Evolutionary conservation across 2,329 filamentous ascomycete genomes (phyloP), one percentile per base, ranked within the genome.

Genomic region (Ascochyta pisi): DNA sequence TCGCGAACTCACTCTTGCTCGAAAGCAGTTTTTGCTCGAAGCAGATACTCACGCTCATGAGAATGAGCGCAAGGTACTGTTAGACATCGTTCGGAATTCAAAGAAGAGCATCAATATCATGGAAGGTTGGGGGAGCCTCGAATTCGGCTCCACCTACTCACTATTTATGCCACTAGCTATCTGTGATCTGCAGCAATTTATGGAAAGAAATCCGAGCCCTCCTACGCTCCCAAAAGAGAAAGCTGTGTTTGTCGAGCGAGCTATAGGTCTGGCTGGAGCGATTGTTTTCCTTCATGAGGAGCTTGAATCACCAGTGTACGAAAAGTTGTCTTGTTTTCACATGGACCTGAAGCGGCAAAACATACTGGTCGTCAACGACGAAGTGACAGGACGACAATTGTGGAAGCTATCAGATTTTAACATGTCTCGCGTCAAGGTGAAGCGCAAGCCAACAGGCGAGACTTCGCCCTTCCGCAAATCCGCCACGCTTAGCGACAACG

Each of bases 371-470:
- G 43, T 59, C n/a, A 31, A 76, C 74, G 3, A 69, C 64, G 22
- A 78, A 77, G n/a, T 66, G 75, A 26, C 24, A 6, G 57, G 66
- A 3, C 50, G 60, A 19, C 56, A 63, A 6, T 60, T 72, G n/a
- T 79, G 77, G 77, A 78, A 78, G 56, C 64, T 79, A 10, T 77
- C 76, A 19, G 77, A 78, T 48, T 79, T 79, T 54, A 77, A 77
- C 8, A 75, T 78, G 63, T 73, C 77, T 1, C 66, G 73, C 6
- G 70, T 78, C 16, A 78, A 75, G 40, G 24, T 6, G 8, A 26
- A 26, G 24, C 24, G 24, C 24, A 26, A 26, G 24, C 24, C 24
- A 6, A 26, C 24, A 26, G 24, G 24, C 4, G 24, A 26, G 24
- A 26, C 24, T 26, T 8, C 24, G 24, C 24, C 24, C 24, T 26